Percentiles rank a stretch among this genome's conserved stretches.
phyloP scores from a whole-genome alignment of 2,329 filamentous ascomycete species.

The Aspergillus vadensis region DNA sequence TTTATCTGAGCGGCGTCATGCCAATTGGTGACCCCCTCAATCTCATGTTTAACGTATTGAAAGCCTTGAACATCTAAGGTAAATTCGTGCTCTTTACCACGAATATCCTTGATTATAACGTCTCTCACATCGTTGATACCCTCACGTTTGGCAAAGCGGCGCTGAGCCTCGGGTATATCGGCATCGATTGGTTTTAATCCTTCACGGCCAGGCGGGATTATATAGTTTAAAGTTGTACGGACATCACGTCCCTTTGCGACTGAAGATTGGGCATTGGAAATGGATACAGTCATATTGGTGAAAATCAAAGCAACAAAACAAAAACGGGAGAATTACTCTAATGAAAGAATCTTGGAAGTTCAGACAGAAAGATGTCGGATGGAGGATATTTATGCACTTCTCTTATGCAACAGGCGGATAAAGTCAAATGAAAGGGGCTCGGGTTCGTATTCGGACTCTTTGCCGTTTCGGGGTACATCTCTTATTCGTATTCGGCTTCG shows the following conservation, averaged over 20 bases:
- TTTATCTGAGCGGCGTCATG: background rate
- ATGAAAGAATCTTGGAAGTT: background rate
- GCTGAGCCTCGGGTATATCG: background rate
- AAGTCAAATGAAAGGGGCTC: background rate
- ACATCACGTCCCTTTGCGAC: background rate
- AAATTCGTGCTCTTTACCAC: background rate
- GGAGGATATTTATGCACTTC: background rate
- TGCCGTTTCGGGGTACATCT: no score
- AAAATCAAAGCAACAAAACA: background rate
- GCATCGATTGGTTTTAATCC: background rate
- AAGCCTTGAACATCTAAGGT: background rate
- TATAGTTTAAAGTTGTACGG: background rate
- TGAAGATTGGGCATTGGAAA: background rate
- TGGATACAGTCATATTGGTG: background rate
- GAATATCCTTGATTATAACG: background rate
- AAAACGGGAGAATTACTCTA: background rate
- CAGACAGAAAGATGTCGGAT: background rate
- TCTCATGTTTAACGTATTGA: background rate
- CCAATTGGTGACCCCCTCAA: background rate
- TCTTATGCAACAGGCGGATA: background rate
- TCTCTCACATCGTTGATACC: background rate
- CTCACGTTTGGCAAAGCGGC: background rate
- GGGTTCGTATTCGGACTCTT: background rate
- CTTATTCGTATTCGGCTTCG: background rate
- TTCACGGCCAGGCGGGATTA: background rate